Conservation (phyloP, 495 filamentous ascomycete species). For the Platismatia glauca region DNA sequence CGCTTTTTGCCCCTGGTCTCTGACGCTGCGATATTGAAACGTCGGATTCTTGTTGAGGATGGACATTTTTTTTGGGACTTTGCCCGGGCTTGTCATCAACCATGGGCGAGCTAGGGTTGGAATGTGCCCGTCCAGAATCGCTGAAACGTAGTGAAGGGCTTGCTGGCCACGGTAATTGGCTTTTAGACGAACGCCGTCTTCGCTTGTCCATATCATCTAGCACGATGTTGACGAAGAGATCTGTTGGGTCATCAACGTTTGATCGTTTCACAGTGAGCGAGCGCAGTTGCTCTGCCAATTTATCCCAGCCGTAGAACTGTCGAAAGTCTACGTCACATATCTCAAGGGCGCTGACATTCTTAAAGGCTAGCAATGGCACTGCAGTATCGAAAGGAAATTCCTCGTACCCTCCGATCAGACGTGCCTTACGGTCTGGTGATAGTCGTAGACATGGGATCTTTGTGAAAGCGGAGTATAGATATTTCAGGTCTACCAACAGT, state of each 20-base stretch:
- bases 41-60: conserved; percentile 45
- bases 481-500: conserved; percentile 77
- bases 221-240: conserved; percentile 85
- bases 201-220: conserved; percentile 92
- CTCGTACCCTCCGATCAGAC: conserved; percentile 84
- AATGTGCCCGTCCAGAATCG: conserved; percentile 49
- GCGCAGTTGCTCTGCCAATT: conserved; percentile 79
- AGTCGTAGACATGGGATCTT: conserved; percentile 90
- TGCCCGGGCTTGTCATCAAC: conserved; percentile 37
- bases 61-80: conserved; percentile 37
- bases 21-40: conserved; percentile 31
- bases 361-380: conserved; percentile 91
- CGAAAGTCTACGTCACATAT: conserved; percentile 92
- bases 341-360: conserved; percentile 87
- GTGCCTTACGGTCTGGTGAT: conserved; percentile 80
- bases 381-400: conserved; percentile 98
- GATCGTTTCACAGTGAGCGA: conserved; percentile 85
- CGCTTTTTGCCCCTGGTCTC: conserved; percentile 55
- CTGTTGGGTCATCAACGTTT: conserved; percentile 77
- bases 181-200: conserved; percentile 76
- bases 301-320: conserved; percentile 95
- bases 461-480: conserved; percentile 95
- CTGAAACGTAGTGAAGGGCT: conserved; percentile 50
- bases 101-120: conserved; percentile 59
- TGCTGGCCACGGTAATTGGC: conserved; percentile 51